Base-by-base conservation (phyloP, 805 yeast species). In the Cyberlindnera sargentensis region DNA sequence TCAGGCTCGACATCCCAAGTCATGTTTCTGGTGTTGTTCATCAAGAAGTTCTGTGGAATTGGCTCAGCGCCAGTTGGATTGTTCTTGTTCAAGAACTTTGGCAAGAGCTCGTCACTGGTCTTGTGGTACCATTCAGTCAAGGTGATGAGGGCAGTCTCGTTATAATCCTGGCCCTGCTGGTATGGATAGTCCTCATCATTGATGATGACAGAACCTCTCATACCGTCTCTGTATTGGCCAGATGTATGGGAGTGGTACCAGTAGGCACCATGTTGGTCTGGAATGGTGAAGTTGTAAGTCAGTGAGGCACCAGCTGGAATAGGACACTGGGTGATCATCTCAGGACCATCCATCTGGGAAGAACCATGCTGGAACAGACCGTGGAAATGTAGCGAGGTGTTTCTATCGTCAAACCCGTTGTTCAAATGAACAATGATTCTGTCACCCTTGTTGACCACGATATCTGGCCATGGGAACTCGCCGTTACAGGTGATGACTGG, bases 61-160 rank as follows among this genome's bases (percentile, higher is more conserved):
- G 99, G 99, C 68, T 93, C 99, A 36, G 98, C 96, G 59, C 99
- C 99, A 8, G 96, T 87, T 46, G 99, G 99, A 66, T 93, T 93
- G 70, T 72, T 80, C 49, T 81, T 62, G 51, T 68, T 76, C 70
- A 89, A 60, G 68, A 93, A 90, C 32, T 55, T 46, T 15, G 72
- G 67, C 23, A 62, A 66, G 52, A 84, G 68, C 33, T 64, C 76
- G 26, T 69, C 68, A 30, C 82, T 71, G 4, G 57, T 43, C 8
- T 58, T 72, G 62, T 88, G 96, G 68, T 93, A 93, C 95, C 96
- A 90, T 58, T 93, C 99, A 39, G 84, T 70, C 36, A 93, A 54
- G 7, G 84, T 67, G 47, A 91, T 59, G 11, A 75, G 63, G 23
- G 79, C 70, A 56, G 90, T 96, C 62, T 86, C 93, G 60, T 87